phyloP scores from a whole-genome alignment of 495 filamentous ascomycete genomes.

The Bacidia gigantensis region DNA sequence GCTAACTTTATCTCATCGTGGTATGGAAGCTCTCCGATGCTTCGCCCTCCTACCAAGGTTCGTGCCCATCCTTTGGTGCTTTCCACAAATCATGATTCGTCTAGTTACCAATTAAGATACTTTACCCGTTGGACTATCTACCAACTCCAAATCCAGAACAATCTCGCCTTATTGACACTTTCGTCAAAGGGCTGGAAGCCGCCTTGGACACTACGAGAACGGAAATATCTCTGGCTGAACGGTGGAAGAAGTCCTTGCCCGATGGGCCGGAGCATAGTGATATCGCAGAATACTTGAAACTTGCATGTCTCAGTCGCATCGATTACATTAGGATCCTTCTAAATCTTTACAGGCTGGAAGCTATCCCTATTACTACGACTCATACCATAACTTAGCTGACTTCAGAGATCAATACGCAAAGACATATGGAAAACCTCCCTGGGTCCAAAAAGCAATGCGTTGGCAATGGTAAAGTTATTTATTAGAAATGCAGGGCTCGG shows the following conservation, averaged over 20 bases:
- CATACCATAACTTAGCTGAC: conserved; percentile 18
- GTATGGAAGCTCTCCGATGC: neutral
- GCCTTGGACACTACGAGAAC: neutral
- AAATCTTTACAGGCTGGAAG: neutral
- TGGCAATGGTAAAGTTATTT: conserved; percentile 21
- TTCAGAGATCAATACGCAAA: conserved; percentile 17
- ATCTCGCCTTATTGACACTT: neutral
- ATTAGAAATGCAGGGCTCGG: too few species aligned
- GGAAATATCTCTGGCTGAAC: conserved; percentile 1
- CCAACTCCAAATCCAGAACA: conserved; percentile 1
- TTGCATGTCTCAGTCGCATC: neutral
- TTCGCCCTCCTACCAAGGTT: neutral
- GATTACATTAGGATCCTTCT: neutral
- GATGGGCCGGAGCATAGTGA: conserved; percentile 4
- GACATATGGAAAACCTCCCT: conserved; percentile 9
- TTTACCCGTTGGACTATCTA: conserved; percentile 8
- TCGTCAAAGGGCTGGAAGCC: conserved; percentile 1
- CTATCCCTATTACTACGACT: conserved; percentile 17
- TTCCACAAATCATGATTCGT: neutral
- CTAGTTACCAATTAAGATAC: neutral
- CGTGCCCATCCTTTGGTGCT: neutral
- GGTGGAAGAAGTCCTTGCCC: conserved; percentile 7
- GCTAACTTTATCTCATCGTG: too few species aligned
- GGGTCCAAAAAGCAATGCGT: conserved; percentile 12
- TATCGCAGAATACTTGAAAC: conserved; percentile 11